phyloP scores from a whole-genome alignment of 495 filamentous ascomycete genomes.

The Aspergillus incahuasiensis region DNA sequence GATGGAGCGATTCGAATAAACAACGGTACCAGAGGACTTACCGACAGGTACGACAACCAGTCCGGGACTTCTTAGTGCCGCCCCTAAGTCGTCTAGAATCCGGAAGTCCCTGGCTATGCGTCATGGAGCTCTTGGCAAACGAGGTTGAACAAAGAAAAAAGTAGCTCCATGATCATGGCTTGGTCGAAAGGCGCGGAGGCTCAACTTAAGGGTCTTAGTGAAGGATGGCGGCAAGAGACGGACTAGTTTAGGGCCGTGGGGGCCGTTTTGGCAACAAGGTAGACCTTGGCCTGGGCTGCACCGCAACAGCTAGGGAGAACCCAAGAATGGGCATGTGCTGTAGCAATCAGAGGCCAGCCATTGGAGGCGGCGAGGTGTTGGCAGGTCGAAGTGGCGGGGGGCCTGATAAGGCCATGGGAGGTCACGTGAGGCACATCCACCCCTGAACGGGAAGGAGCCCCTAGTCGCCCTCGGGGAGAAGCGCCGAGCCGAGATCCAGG shows the following conservation, averaged over 20 bases:
- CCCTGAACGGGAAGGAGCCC: too few species aligned
- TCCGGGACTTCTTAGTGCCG: not conserved
- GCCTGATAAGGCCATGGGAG: too few species aligned
- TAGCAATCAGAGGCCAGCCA: too few species aligned
- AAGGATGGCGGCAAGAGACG: not conserved
- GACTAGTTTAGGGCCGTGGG: not conserved
- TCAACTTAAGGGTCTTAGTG: not conserved
- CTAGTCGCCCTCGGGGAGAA: not conserved
- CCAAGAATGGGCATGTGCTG: too few species aligned
- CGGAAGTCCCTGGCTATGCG: not conserved
- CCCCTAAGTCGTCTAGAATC: not conserved
- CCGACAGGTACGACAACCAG: conserved; percentile 1
- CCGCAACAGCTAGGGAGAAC: too few species aligned
- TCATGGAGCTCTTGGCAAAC: not conserved
- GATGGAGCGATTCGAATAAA: not conserved
- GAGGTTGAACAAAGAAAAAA: not conserved
- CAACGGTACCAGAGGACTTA: not conserved
- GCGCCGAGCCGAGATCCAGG: too few species aligned
- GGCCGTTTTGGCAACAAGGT: not conserved
- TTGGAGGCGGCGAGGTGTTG: too few species aligned
- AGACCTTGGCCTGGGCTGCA: not conserved
- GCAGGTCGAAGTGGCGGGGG: too few species aligned
- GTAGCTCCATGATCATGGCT: not conserved
- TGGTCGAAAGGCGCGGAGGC: not conserved
- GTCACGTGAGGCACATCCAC: too few species aligned